Evolutionary conservation across 2,329 filamentous ascomycete species (phyloP).

Genomic region (Aspergillus arachidicola): DNA sequence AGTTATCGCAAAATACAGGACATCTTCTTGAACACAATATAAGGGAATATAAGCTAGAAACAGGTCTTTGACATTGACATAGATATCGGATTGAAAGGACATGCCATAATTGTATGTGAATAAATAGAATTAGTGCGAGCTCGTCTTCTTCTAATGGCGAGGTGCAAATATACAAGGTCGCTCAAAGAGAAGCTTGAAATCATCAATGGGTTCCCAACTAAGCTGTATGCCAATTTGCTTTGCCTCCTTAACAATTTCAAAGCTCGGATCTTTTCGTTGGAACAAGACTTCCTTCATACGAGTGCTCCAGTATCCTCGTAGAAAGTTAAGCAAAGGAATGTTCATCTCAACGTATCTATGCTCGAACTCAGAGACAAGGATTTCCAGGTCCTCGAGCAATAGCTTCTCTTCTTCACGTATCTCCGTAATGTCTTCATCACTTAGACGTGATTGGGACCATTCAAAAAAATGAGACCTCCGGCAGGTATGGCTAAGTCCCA

Average conservation of each 20-base stretch:
- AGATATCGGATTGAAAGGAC: too few species aligned
- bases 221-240: background rate
- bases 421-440: background rate
- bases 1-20: too few species aligned
- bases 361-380: slow-evolving; percentile 2
- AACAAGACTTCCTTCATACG: slow-evolving; percentile 1
- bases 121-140: background rate
- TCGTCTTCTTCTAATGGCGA: background rate
- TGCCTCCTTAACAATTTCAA: background rate
- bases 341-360: slow-evolving; percentile 4
- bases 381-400: background rate
- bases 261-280: background rate
- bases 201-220: background rate
- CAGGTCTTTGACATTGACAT: too few species aligned
- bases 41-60: too few species aligned
- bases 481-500: slow-evolving; percentile 4
- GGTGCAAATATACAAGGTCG: background rate
- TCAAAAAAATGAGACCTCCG: background rate
- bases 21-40: too few species aligned
- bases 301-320: background rate
- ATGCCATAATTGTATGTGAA: background rate
- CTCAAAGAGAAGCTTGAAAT: background rate
- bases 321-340: background rate
- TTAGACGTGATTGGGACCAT: background rate
- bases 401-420: background rate